Evolutionary conservation across 768 basidiomycete species (phyloP), one percentile per base, ranked within the genome.

Genomic region (Cyclocybe cylindracea): DNA sequence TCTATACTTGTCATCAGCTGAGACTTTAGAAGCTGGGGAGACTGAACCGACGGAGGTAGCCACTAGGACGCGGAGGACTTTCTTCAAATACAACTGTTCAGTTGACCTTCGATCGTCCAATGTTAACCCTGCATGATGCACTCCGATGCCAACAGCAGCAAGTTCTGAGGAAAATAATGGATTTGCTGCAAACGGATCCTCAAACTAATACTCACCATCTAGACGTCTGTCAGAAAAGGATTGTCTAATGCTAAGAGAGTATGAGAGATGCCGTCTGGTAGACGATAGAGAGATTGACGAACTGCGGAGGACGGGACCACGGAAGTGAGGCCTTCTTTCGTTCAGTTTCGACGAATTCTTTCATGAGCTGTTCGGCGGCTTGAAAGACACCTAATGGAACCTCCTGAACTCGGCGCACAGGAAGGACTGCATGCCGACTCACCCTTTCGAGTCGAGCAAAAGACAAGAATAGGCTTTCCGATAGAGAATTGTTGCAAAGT

Each of bases 381-480:
- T 69, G 66, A 38, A 88, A 69, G 3, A 79, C 82, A 2, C 84
- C 85, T 85, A 39, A 42, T 37, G 41, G 7, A 37, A 46, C 3
- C 24, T 29, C 16, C 6, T 36, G 42, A 5, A 37, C 44, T n/a
- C 35, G 9, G 47, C 7, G 46, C 9, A 5, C n/a, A 16, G 3
- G 37, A 45, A 35, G 18, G 31, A 40, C 18, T 36, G 11, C 4
- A 29, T 14, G 13, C 10, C 10, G 4, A 48, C 45, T 37, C 58
- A 88, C 93, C 87, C 76, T 89, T 94, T 58, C 96, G 79, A 2
- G 96, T 98, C 13, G 91, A 77, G 56, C 87, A 89, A 64, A 99
- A 99, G 7, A 98, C 70, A 44, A 99, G 70, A 13, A 92, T 87
- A 0, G 96, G 94, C 66, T 94, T 95, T 29, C 87, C 84, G 10